phyloP scores from a whole-genome alignment of 371 early-diverging fungal species.

The Mortierella sp. region DNA sequence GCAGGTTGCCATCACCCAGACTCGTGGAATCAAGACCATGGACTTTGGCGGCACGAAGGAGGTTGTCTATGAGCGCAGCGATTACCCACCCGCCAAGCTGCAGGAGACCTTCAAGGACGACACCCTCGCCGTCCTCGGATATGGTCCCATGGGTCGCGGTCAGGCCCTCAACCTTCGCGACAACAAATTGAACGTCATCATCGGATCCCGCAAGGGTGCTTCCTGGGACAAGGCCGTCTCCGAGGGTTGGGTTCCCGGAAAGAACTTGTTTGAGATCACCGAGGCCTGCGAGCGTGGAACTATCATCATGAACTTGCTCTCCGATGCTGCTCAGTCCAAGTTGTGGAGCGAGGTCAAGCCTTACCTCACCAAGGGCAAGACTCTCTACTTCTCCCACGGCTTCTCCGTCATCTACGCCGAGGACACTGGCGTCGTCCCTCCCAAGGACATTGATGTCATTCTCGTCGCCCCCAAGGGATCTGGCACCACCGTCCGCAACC shows the following conservation, averaged over 20 bases:
- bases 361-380: constrained; percentile 95
- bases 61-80: constrained; percentile 94
- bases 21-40: constrained; percentile 90
- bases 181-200: constrained; percentile 95
- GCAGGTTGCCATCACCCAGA: constrained; percentile 59
- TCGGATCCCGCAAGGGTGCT: constrained; percentile 94
- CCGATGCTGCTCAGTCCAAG: constrained; percentile 96
- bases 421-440: constrained; percentile 91
- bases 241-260: constrained; percentile 97
- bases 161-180: constrained; percentile 97
- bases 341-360: constrained; percentile 92
- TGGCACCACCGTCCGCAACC: constrained; percentile 94
- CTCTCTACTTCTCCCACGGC: constrained; percentile 98
- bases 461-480: constrained; percentile 97
- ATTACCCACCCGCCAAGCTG: constrained; percentile 93
- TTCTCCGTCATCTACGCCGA: constrained; percentile 95
- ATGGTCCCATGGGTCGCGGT: constrained; percentile 97
- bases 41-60: constrained; percentile 95
- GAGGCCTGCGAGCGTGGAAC: constrained; percentile 92
- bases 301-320: constrained; percentile 95
- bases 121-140: constrained; percentile 95
- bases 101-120: constrained; percentile 92
- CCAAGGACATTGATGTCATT: constrained; percentile 94
- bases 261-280: constrained; percentile 93
- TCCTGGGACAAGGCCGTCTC: constrained; percentile 93